Evolutionary conservation across 2,329 filamentous ascomycete species (phyloP).

Genomic region (Fusarium torulosum): DNA sequence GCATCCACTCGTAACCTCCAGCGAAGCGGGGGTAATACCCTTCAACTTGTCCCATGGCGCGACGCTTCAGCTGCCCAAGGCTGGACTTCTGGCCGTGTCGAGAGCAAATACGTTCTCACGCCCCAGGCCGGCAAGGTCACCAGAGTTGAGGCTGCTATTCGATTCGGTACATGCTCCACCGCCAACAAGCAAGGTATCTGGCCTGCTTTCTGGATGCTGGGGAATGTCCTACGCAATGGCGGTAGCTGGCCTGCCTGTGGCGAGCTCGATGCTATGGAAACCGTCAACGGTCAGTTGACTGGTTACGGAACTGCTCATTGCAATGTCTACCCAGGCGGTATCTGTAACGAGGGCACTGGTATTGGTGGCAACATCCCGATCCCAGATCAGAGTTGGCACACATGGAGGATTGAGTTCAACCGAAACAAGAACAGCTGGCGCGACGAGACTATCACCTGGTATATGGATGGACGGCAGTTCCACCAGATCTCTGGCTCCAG

Average conservation of each 20-base stretch:
- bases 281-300: slow-evolving; percentile 32
- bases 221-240: slow-evolving; percentile 36
- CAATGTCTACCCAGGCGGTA: slow-evolving; percentile 53
- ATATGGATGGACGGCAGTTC: slow-evolving; percentile 59
- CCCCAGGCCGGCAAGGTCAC: slow-evolving; percentile 57
- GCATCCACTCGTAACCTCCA: slow-evolving; percentile 60
- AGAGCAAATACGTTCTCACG: slow-evolving; percentile 61
- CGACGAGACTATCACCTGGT: slow-evolving; percentile 64
- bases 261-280: slow-evolving; percentile 42
- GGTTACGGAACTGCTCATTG: slow-evolving; percentile 41
- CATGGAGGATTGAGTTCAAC: slow-evolving; percentile 62
- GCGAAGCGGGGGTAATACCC: slow-evolving; percentile 61
- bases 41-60: slow-evolving; percentile 63
- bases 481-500: slow-evolving; percentile 58
- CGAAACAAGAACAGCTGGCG: slow-evolving; percentile 58
- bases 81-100: slow-evolving; percentile 65
- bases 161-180: slow-evolving; percentile 56
- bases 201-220: slow-evolving; percentile 48
- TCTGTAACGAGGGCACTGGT: slow-evolving; percentile 62
- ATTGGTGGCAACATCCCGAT: slow-evolving; percentile 50
- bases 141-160: slow-evolving; percentile 59
- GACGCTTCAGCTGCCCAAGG: slow-evolving; percentile 49
- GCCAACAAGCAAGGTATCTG: slow-evolving; percentile 60
- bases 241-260: slow-evolving; percentile 44
- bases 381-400: slow-evolving; percentile 58